Evolutionary conservation across 202 grass and related monocot genomes (phyloP), one percentile per base, ranked within the genome.

Genomic region (Brachypodium distachyon): DNA sequence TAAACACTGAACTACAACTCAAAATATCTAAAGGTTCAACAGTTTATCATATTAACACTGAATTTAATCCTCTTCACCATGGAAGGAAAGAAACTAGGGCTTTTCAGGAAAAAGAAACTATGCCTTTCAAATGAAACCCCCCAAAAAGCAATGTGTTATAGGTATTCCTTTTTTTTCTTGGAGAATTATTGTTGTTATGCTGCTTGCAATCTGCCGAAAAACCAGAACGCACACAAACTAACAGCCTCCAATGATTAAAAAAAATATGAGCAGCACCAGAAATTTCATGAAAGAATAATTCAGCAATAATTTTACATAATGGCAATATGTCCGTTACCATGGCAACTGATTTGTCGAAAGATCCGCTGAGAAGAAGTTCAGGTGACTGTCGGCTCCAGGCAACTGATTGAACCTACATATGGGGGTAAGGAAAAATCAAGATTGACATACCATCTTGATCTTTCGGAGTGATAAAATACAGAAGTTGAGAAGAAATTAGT

Each of bases 321-420:
- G 31, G 38, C n/a, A 21, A 3, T 18, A 78, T 5, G 83, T 74
- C 16, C n/a, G 73, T 79, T 88, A 98, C 95, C 73, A 94, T 76
- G 43, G 76, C 89, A 80, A 98, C 80, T 57, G 85, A 90, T 81
- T 84, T 84, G 85, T 98, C 91, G 73, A 98, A 98, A 64, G 91
- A 98, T 88, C 95, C 95, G 72, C 82, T 95, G 33, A 98, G 89
- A 62, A 98, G 84, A 77, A 95, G 44, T 90, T 95, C 95, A 63
- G 91, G 89, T 2, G 87, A 88, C 59, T 82, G 82, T 21, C 13
- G 72, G 50, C 80, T 90, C 91, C 95, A 98, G 67, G 85, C 87
- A 83, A 98, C 87, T 63, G 82, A 77, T 87, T 98, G 95, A 74
- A 98, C 95, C 95, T 94, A 75, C 54, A 81, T 44, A 6, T 14